A percentile compares a stretch with the other conserved stretches of the same genome.
Conservation (phyloP, 169 alveolate species). For the Plasmodium adleri region DNA sequence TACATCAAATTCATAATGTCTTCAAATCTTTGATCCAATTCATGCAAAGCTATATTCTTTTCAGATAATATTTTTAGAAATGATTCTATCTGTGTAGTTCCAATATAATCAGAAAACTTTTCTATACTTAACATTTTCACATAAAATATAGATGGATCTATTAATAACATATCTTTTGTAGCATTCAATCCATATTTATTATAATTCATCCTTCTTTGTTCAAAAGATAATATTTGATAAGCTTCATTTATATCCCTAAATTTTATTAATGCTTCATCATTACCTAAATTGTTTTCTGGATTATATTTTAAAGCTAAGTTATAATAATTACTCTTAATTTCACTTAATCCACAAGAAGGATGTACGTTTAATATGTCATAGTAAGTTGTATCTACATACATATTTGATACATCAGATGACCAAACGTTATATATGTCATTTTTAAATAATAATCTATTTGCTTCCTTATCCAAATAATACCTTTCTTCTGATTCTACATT, state of each 20-base stretch:
- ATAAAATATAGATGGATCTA: conserved; percentile 79
- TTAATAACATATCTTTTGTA: conserved; percentile 55
- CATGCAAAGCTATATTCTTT: conserved; percentile 10
- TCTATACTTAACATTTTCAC: conserved; percentile 83
- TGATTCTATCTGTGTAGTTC: conserved; percentile 77
- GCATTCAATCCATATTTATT: conserved; percentile 78
- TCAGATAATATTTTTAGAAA: conserved; percentile 24
- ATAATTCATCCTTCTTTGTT: conserved; percentile 72
- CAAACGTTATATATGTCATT: neutral
- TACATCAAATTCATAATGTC: conserved; percentile 44
- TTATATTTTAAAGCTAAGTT: conserved; percentile 93
- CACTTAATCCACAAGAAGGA: conserved; percentile 87
- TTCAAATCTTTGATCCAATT: conserved; percentile 3
- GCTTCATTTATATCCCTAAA: conserved; percentile 86
- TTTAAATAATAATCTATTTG: neutral
- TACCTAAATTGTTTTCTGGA: conserved; percentile 92
- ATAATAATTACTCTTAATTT: conserved; percentile 92
- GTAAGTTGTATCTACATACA: conserved; percentile 77
- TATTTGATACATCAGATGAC: neutral
- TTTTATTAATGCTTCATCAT: conserved; percentile 77
- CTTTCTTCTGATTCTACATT: conserved; percentile 14
- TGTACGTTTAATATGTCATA: conserved; percentile 80
- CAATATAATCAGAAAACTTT: conserved; percentile 80
- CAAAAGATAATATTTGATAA: conserved; percentile 80
- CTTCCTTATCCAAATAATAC: conserved; percentile 28